Evolutionary conservation across 208 protist genomes (phyloP), one percentile per base, ranked within the genome.

Genomic region (Trypanosoma melophagium): DNA sequence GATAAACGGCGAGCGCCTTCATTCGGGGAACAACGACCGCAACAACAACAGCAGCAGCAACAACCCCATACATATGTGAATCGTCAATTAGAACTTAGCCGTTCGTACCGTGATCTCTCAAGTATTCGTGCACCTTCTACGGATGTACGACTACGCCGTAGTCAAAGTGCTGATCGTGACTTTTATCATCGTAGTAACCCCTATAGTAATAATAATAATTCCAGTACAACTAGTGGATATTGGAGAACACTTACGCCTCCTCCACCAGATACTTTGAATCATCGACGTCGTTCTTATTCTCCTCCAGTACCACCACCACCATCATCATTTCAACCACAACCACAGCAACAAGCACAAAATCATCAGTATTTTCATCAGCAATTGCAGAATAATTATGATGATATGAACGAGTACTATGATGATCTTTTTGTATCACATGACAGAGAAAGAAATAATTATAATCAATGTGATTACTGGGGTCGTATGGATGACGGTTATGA

Each of bases 401-500:
- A 35, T 35, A 5, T 35, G 28, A 35, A 35, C 1, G 28, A 35
- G 5, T 35, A 35, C 5, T 35, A 35, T 35, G 28, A 35, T 35
- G 28, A 5, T 35, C 3, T 7, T 5, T 35, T 35, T 35, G 5
- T 35, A 35, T 5, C 1, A 35, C 28, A 5, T 35, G 5, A 1
- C 5, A 35, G 28, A 35, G 28, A 35, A 35, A 5, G 28, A 35
- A 35, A 47, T 47, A 47, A 47, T 47, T 47, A 47, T 47, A 47
- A 47, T 47, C 9, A 47, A 3, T 2, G 19, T 21, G 55, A 47
- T 49, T 60, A 56, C 47, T 62, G 65, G 66, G 58, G 66, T 19
- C n/a, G 40, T 12, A 71, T 71, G 56, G 57, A 49, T 19, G 56
- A 51, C 21, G 58, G 58, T 22, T 61, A 52, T 47, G 64, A 67